Evolutionary conservation across 768 basidiomycete genomes (phyloP), one percentile per base, ranked within the genome.

Genomic region (Boletus rubropictus): DNA sequence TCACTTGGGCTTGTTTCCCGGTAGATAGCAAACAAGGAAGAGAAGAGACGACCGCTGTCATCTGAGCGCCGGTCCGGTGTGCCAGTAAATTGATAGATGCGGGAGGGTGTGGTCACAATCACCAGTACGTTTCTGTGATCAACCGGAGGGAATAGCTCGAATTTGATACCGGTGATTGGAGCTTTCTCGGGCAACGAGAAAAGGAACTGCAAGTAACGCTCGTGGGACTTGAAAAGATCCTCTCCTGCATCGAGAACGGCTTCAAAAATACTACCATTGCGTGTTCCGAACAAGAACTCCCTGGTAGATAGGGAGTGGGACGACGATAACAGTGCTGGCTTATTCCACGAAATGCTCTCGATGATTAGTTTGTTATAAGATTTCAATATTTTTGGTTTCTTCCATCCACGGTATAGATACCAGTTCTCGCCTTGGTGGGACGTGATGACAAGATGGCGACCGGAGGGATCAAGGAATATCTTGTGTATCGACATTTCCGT

Each of bases 271-370:
- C 78, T 79, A 7, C 95, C 95, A 49, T 83, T 87, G 51, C 85
- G 72, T 2, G 84, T 84, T 15, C 94, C 95, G 49, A 99, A 81
- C 11, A 98, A 71, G 54, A 96, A 79, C 70, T 95, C 86, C 46
- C 84, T 72, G 4, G 87, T 91, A 6, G 89, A 87, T 1, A 82
- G 84, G 17, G 81, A 73, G 62, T 84, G 75, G 10, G 82, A 71
- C 0, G 84, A 75, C 7, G 84, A 77, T 32, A 86, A 69, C 38
- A 84, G 61, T 41, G 78, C 76, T 43, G 79, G 61, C 65, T 80
- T 86, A 58, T 91, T 93, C 95, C 95, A 98, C 0, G 89, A 89
- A 33, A 98, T 73, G 52, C 89, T 85, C 64, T 94, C 89, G 54
- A 98, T 86, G 59, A 89, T 76, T 73, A 90, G 83, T 63, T 89